These are phyloP conservation scores for Lachnum nothofagi DNA, from an alignment of 2,329 filamentous ascomycete genomes.

Conservation along the genomic window DNA sequence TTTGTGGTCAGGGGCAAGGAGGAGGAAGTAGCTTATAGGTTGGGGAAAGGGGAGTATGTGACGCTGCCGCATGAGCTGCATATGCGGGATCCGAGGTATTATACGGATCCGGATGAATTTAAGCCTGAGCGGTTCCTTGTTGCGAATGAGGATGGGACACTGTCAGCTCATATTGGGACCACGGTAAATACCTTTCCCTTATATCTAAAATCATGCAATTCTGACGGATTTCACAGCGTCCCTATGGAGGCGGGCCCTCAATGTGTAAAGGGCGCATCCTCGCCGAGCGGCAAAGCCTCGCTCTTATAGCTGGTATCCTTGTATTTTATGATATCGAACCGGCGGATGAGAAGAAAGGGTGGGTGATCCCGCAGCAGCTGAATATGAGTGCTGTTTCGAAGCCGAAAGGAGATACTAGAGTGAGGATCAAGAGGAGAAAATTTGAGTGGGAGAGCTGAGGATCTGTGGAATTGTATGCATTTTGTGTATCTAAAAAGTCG, in stretches of 20 bases:
- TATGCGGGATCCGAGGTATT: constrained; percentile 39
- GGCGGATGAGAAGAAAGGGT: constrained; percentile 36
- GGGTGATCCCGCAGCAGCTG: constrained; percentile 47
- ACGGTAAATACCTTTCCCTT: constrained; percentile 27
- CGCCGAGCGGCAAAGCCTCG: constrained; percentile 45
- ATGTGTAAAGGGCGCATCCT: constrained; percentile 48
- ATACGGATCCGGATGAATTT: constrained; percentile 37
- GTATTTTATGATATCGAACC: constrained; percentile 53
- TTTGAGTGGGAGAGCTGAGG: constrained; percentile 21
- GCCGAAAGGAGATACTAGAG: constrained; percentile 48
- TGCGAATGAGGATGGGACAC: constrained; percentile 28
- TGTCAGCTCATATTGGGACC: constrained; percentile 36
- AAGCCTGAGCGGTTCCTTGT: constrained; percentile 44
- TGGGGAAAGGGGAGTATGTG: constrained; percentile 40
- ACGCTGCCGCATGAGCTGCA: constrained; percentile 41
- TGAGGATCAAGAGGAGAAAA: constrained; percentile 44
- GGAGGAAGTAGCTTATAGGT: constrained; percentile 35
- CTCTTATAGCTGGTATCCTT: constrained; percentile 48
- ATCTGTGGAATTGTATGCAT: too few relatives aligned
- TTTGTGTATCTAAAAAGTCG: too few relatives aligned
- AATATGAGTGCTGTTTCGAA: constrained; percentile 45
- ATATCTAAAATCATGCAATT: neutral
- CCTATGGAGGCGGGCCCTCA: constrained; percentile 44
- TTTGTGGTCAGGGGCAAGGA: constrained; percentile 24
- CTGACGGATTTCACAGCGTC: constrained; percentile 20